Evolutionary conservation across 306 rosid genomes (phyloP), one percentile per base, ranked within the genome.

Genomic region (Begonia peltatifolia): DNA sequence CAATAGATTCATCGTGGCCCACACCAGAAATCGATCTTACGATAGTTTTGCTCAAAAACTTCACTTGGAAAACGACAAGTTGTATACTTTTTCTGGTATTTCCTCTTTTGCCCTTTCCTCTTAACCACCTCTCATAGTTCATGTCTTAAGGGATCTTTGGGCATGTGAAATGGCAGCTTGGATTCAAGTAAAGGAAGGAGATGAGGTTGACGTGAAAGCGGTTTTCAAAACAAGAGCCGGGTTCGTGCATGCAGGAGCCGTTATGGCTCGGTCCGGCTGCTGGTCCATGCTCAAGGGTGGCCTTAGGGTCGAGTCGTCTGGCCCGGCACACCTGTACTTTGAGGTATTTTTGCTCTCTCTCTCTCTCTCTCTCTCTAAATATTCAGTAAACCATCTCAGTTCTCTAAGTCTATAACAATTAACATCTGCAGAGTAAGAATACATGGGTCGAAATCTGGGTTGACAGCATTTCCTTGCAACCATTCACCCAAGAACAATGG

Each of bases 211-310:
- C 2, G 72, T 87, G 18, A 64, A 12, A 54, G 94, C 87, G 12
- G 10, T 68, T 12, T 59, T 77, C 50, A 84, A 79, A 63, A 79
- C 93, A 46, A 63, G 11, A 11, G 22, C 22, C 0, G 78, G 75
- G 38, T 64, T 41, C 13, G 66, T 59, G 41, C 54, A 71, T 51
- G 74, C 67, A 15, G 94, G 82, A 63, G 49, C 68, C 9, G 20
- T 69, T 49, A 11, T 61, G 17, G 94, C 84, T 2, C 60, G 81
- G 62, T 51, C 74, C 12, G 73, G 61, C 9, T 87, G 94, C 35
- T 84, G 94, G 96, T 81, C 94, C 52, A 74, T 87, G 87, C 80
- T 87, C 36, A 88, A 88, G 72, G 94, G 93, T 64, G 96, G 94
- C 53, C 47, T 84, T 46, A 55, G 67, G 3, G 80, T 62, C 0